Conservation (phyloP, 768 basidiomycete species). For the Botryobasidium botryosum region DNA sequence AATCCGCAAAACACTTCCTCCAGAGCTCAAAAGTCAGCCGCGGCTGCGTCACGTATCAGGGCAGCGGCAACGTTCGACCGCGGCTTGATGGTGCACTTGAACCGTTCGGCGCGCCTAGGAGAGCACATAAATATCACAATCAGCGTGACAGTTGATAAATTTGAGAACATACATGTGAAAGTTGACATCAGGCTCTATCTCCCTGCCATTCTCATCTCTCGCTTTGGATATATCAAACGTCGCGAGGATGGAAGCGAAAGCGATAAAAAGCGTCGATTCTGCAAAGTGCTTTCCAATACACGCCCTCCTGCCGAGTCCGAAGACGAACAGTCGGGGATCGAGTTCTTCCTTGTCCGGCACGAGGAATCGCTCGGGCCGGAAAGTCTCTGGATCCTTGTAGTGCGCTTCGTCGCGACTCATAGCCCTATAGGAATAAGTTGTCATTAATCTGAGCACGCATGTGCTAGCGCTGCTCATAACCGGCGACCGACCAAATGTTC, state of each 20-base stretch:
- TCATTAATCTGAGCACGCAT: background rate
- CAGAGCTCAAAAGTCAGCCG: too few relatives aligned
- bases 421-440: background rate
- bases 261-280: background rate
- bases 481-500: background rate
- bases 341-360: background rate
- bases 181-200: conserved; percentile 1
- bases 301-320: background rate
- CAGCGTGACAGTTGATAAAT: too few relatives aligned
- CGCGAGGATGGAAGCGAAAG: background rate
- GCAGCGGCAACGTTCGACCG: too few relatives aligned
- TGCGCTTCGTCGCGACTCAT: background rate
- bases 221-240: background rate
- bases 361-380: conserved; percentile 7
- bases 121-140: too few relatives aligned
- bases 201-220: background rate
- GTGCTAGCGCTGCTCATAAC: background rate
- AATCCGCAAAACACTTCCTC: too few relatives aligned
- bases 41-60: too few relatives aligned
- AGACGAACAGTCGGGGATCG: background rate
- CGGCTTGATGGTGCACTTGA: too few relatives aligned
- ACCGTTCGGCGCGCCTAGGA: too few relatives aligned
- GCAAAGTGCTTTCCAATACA: background rate
- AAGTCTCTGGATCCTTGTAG: conserved; percentile 1
- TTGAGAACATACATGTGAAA: too few relatives aligned